A percentile compares a stretch with the other conserved stretches of the same genome.
Conservation (phyloP, 2,329 filamentous ascomycete species). For the Lasiodiplodia gonubiensis region DNA sequence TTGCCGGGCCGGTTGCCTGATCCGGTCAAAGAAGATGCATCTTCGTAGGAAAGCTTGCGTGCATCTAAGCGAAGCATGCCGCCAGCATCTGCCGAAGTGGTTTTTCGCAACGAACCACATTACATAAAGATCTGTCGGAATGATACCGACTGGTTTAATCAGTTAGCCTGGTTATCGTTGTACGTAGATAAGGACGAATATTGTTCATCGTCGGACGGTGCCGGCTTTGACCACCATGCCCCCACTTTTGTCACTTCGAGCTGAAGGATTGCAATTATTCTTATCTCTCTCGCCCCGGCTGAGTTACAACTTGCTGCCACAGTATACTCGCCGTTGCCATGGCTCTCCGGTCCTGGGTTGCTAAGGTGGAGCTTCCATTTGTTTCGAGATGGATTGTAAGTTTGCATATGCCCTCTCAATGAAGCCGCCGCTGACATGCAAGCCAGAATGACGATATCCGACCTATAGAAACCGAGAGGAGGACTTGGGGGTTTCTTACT, state of each 20-base stretch:
- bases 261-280: neutral
- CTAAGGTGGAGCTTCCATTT: neutral
- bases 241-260: neutral
- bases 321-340: neutral
- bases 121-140: neutral
- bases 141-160: too few species aligned
- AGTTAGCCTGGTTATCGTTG: neutral
- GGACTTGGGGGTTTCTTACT: slow-evolving; percentile 52
- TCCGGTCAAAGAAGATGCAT: neutral
- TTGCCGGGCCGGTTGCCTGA: too few species aligned
- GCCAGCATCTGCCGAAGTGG: neutral
- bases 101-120: neutral
- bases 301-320: neutral
- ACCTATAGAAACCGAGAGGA: slow-evolving; percentile 51
- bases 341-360: slow-evolving; percentile 1
- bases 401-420: neutral
- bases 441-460: slow-evolving; percentile 51
- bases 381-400: slow-evolving; percentile 8
- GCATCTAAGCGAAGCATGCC: neutral
- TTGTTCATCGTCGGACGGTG: neutral
- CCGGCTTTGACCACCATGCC: neutral
- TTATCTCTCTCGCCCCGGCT: neutral
- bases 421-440: neutral
- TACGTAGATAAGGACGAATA: neutral
- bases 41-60: neutral